Conservation (phyloP, 2,329 filamentous ascomycete species). For the Zelopaecilomyces penicillatus region DNA sequence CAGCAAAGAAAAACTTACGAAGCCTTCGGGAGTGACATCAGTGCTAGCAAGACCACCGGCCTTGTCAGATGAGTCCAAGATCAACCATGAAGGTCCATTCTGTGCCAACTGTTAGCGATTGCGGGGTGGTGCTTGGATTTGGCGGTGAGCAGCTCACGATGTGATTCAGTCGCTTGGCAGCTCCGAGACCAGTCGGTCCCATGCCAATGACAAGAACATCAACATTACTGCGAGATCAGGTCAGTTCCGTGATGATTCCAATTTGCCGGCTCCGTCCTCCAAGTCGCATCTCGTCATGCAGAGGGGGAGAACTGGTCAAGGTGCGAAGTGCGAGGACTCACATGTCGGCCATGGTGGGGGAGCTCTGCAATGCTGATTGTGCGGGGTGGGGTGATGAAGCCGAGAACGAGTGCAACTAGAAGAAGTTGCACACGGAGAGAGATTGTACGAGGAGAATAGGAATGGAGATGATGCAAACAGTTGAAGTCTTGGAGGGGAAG, state of each 20-base stretch:
- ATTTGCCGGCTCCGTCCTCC: background rate
- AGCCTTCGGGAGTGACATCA: slow-evolving; percentile 90
- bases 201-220: slow-evolving; percentile 97
- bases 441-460: too few relatives aligned
- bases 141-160: slow-evolving; percentile 56
- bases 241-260: slow-evolving; percentile 9
- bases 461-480: too few relatives aligned
- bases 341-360: slow-evolving; percentile 33
- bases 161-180: slow-evolving; percentile 95
- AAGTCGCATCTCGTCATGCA: background rate
- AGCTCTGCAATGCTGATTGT: background rate
- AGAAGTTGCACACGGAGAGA: too few relatives aligned
- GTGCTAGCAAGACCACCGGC: slow-evolving; percentile 94
- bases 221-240: slow-evolving; percentile 56
- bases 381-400: slow-evolving; percentile 4
- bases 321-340: slow-evolving; percentile 17
- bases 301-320: slow-evolving; percentile 3
- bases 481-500: too few relatives aligned
- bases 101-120: slow-evolving; percentile 32
- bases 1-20: slow-evolving; percentile 56
- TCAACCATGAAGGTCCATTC: slow-evolving; percentile 92
- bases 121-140: slow-evolving; percentile 5
- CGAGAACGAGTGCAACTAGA: slow-evolving; percentile 2
- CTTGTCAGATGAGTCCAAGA: slow-evolving; percentile 84
- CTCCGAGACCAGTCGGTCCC: slow-evolving; percentile 93